Base-by-base conservation (phyloP, 257 asterid species). In the Gentiana macrophylla region DNA sequence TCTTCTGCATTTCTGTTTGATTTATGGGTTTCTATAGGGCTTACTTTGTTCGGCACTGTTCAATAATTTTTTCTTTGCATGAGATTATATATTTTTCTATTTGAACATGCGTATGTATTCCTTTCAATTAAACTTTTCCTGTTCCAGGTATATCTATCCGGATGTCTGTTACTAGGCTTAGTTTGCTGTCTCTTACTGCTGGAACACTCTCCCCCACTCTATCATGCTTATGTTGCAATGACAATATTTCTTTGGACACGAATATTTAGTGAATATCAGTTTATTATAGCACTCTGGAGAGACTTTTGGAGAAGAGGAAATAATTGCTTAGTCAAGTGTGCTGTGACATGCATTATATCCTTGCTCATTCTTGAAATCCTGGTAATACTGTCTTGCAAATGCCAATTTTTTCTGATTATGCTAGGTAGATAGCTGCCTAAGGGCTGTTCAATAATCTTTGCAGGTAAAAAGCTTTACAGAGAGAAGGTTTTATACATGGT, bases 381-480 rank as follows among this genome's bases (percentile, higher is more conserved):
- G 97, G 98, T 91, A 79, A 12, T 72, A 51, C 67, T 50, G 9
- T 41, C 56, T 63, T 24, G 11, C 49, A 48, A 48, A 37, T 54
- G 57, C 49, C 56, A 45, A 56, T 65, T 54, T 7, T 59, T 62
- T 53, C 50, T 52, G 24, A 53, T 64, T 61, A 61, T n/a, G n/a
- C 53, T 46, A 63, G 64, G 44, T 35, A 56, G 35, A 49, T 41
- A 60, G 59, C 60, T 62, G 46, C 70, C 62, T 67, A 38, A 52
- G 56, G 60, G 32, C 44, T 67, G 50, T 36, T 52, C 50, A 64
- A 49, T 57, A 49, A 56, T 56, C 58, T 53, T 38, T 75, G 74
- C 80, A 91, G 98, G 98, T 88, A 59, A 83, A 70, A 65, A 92
- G 98, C 76, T 92, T 88, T 80, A 81, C 74, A 60, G 79, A 92